phyloP scores from a whole-genome alignment of 2,329 filamentous ascomycete species.

The Chalaropsis ovoidea region DNA sequence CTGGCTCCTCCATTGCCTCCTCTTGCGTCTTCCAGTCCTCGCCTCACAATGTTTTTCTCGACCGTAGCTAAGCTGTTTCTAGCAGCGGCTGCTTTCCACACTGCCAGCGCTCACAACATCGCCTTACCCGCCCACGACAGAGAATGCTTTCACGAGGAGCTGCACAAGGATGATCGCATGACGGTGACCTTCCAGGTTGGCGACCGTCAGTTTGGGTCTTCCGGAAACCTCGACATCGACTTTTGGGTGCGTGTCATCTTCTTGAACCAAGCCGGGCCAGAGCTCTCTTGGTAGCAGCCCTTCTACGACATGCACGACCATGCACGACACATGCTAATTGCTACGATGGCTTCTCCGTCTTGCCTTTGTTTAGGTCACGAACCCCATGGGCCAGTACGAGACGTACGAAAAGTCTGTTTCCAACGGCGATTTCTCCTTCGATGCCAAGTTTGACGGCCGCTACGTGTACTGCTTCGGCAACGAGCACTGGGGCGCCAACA shows the following conservation, averaged over 20 bases:
- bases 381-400: conserved; percentile 65
- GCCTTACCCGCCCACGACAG: conserved; percentile 83
- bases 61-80: conserved; percentile 39
- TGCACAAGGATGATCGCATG: conserved; percentile 95
- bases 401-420: conserved; percentile 71
- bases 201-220: conserved; percentile 88
- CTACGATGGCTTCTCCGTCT: not conserved
- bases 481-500: conserved; percentile 91
- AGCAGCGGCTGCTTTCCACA: conserved; percentile 40
- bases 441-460: conserved; percentile 72
- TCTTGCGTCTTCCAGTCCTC: not conserved
- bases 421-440: conserved; percentile 88
- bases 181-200: conserved; percentile 97
- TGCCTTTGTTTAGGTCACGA: conserved; percentile 52
- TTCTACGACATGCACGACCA: not conserved
- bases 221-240: conserved; percentile 90
- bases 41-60: conserved; percentile 36
- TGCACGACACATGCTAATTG: not conserved
- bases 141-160: conserved; percentile 93
- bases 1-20: conserved; percentile 14
- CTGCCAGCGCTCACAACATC: conserved; percentile 82
- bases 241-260: conserved; percentile 64
- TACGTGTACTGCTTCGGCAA: conserved; percentile 99
- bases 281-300: not conserved
- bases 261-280: not conserved